phyloP scores from a whole-genome alignment of 768 basidiomycete genomes.

The Postia placenta region DNA sequence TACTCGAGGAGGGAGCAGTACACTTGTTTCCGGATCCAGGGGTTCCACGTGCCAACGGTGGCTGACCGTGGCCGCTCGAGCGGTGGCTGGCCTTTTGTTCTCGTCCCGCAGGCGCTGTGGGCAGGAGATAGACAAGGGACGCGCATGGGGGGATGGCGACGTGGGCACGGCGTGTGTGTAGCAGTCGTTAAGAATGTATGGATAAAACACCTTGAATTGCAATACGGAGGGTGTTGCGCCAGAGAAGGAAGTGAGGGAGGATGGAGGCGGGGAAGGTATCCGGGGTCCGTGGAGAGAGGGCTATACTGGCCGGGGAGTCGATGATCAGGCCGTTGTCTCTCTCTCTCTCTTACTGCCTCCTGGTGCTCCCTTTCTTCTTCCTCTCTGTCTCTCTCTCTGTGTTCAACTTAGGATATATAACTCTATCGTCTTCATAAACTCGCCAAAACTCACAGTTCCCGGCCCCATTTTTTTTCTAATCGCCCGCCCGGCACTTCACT shows the following conservation, averaged over 20 bases:
- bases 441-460: constrained; percentile 16
- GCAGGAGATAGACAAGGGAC: neutral
- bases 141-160: constrained; percentile 3
- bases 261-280: constrained; percentile 14
- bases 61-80: neutral
- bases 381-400: constrained; percentile 27
- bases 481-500: constrained; percentile 21
- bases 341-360: constrained; percentile 21
- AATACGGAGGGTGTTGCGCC: too few species aligned
- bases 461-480: constrained; percentile 22
- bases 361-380: constrained; percentile 22
- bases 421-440: constrained; percentile 26
- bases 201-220: too few species aligned
- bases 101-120: neutral
- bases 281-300: constrained; percentile 19
- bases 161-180: too few species aligned
- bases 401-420: constrained; percentile 27
- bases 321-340: constrained; percentile 21
- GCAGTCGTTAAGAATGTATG: too few species aligned
- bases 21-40: neutral
- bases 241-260: too few species aligned
- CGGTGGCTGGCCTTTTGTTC: constrained; percentile 2
- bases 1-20: neutral
- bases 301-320: constrained; percentile 11
- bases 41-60: neutral